Evolutionary conservation across 768 basidiomycete species (phyloP).

Genomic region (Melanogaster broomeanus): DNA sequence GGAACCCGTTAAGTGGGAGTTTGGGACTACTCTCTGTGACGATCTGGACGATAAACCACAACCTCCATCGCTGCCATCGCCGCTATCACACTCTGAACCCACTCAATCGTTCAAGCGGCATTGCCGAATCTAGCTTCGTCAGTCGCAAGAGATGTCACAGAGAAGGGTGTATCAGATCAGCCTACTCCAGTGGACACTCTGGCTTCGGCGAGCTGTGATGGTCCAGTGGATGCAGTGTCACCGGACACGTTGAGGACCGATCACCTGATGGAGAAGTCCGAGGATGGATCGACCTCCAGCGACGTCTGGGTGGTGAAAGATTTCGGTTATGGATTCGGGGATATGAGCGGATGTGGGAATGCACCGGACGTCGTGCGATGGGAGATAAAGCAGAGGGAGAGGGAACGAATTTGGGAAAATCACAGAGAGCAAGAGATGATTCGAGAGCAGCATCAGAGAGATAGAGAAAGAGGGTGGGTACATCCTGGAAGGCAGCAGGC

Average conservation of each 20-base stretch:
- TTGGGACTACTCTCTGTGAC: conserved; percentile 45
- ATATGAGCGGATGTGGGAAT: conserved; percentile 39
- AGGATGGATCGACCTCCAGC: conserved; percentile 20
- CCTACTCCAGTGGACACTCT: background rate
- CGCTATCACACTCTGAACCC: background rate
- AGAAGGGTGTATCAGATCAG: background rate
- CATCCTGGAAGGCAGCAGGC: conserved; percentile 14
- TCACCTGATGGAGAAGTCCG: conserved; percentile 8
- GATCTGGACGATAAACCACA: conserved; percentile 5
- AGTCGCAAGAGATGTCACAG: background rate
- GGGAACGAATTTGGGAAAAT: conserved; percentile 11
- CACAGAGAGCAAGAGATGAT: conserved; percentile 13
- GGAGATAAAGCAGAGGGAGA: conserved; percentile 33
- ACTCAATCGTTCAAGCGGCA: background rate
- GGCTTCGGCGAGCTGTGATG: background rate
- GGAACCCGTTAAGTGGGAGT: conserved; percentile 50
- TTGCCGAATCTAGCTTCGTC: background rate
- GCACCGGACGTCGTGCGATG: conserved; percentile 27
- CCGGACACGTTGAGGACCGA: background rate
- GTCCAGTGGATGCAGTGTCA: background rate
- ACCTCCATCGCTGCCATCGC: conserved; percentile 1
- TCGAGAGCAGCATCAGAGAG: conserved; percentile 11
- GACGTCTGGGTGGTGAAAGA: conserved; percentile 58
- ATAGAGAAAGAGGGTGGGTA: conserved; percentile 18
- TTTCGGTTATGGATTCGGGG: conserved; percentile 67